Evolutionary conservation across 768 basidiomycete genomes (phyloP), one percentile per base, ranked within the genome.

Genomic region (Lenzites betulinus): DNA sequence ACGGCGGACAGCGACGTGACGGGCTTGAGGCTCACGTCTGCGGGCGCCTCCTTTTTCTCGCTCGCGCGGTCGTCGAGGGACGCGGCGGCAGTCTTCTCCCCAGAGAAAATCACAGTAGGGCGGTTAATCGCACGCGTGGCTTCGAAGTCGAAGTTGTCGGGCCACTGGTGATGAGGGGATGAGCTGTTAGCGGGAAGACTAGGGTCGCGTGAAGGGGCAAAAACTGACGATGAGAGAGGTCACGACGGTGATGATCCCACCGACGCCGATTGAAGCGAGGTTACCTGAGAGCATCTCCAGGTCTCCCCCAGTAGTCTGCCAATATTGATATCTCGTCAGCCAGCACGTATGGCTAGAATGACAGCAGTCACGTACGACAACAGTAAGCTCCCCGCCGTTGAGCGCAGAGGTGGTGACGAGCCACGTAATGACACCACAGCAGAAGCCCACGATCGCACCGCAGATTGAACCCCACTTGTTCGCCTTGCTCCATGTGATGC

Each of bases 251-350:
- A 97, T 77, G 55, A 97, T 87, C 3, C 82, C 92, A 8, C 93
- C 92, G 13, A 90, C 78, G 26, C 84, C 89, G 64, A 95, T 91
- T 2, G 92, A 87, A 1, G 87, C 88, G n/a, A 96, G 76, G 74
- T 95, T 95, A 2, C 95, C 95, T 0, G 92, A 87, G 16, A 97
- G 79, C 93, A 97, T 95, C 68, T 83, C 81, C 57, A 78, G 78
- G 70, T 84, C 81, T 20, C 77, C 79, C 15, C 66, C 67, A 38
- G 59, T 69, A 0, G 68, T 72, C 55, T 73, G 58, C 15, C 18
- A 26, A 41, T n/a, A n/a, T n/a, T n/a, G n/a, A n/a, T n/a, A n/a
- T 7, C 6, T 22, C 7, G 51, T 30, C 25, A 54, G 25, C 36
- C 42, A 25, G 20, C 35, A 18, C 1, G 61, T 23, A 15, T 25